Percentiles rank a stretch among this genome's conserved stretches.
phyloP scores from a whole-genome alignment of 2,329 filamentous ascomycete species.

The Fusarium cicatricum region DNA sequence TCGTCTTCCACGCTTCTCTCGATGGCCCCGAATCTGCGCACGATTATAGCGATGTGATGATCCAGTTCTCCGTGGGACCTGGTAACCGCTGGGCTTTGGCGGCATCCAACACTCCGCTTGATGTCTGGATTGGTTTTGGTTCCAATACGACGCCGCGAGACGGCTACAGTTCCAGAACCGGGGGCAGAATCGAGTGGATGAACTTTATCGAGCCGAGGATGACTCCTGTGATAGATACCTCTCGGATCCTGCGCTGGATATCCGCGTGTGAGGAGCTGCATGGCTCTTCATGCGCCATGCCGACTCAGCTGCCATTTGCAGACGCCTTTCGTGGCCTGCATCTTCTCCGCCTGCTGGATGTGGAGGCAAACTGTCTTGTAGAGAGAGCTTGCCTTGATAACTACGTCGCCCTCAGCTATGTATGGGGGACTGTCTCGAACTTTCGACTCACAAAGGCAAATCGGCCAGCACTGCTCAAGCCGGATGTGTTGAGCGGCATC shows the following conservation, averaged over 20 bases:
- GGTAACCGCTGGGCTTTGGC: not conserved
- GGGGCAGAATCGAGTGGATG: no score
- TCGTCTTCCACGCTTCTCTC: not conserved
- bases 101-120: not conserved
- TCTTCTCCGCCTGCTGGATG: constrained; percentile 8
- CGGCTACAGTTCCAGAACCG: no score
- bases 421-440: constrained; percentile 14
- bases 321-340: constrained; percentile 4
- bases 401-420: constrained; percentile 22
- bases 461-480: not conserved
- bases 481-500: not conserved
- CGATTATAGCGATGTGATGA: not conserved
- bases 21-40: not conserved
- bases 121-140: not conserved
- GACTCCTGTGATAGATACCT: not conserved
- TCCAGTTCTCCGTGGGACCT: rapidly evolving
- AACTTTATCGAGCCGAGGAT: not conserved
- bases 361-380: not conserved
- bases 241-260: constrained; percentile 1
- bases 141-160: not conserved
- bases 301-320: not conserved
- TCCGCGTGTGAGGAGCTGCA: not conserved
- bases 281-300: not conserved
- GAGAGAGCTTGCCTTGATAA: not conserved
- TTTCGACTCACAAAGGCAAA: constrained; percentile 17